These are phyloP conservation scores for Apiotrichum sp. DNA, from an alignment of 1,284 basidiomycete genomes.

Conservation along the genomic window DNA sequence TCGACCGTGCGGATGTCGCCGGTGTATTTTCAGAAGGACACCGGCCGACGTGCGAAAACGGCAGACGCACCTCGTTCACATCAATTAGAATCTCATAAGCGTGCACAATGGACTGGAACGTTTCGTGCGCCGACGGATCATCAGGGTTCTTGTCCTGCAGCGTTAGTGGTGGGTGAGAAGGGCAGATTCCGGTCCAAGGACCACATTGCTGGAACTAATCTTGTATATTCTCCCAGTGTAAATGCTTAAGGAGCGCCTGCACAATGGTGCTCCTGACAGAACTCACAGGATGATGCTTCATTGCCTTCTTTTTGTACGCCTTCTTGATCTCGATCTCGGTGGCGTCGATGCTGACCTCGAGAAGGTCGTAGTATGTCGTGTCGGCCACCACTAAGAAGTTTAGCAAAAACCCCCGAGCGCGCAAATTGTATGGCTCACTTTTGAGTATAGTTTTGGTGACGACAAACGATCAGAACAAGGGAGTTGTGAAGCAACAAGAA, in stretches of 20 bases:
- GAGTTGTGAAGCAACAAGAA: no score
- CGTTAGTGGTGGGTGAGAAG: constrained; percentile 8
- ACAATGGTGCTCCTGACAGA: background rate
- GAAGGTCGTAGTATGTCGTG: constrained; percentile 60
- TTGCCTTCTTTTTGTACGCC: constrained; percentile 86
- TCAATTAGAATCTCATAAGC: constrained; percentile 88
- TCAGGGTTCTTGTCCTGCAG: constrained; percentile 44
- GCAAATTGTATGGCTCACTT: no score
- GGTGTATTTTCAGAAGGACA: background rate
- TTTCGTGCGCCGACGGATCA: constrained; percentile 56
- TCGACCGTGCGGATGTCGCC: background rate
- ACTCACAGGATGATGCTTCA: constrained; percentile 82
- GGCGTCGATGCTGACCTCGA: constrained; percentile 64
- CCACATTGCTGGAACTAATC: no score
- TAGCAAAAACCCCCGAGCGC: no score
- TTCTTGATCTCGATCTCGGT: constrained; percentile 77
- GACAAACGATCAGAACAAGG: no score
- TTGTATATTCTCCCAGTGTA: no score
- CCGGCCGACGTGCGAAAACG: background rate
- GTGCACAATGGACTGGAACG: constrained; percentile 80
- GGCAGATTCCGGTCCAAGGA: no score
- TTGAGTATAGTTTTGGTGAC: no score
- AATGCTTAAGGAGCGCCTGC: background rate
- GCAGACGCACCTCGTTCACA: constrained; percentile 50
- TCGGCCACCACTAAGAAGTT: constrained; percentile 37